Evolutionary conservation across 176 grass and related monocot species (phyloP).

Genomic region (Tillandsia fasciculata): DNA sequence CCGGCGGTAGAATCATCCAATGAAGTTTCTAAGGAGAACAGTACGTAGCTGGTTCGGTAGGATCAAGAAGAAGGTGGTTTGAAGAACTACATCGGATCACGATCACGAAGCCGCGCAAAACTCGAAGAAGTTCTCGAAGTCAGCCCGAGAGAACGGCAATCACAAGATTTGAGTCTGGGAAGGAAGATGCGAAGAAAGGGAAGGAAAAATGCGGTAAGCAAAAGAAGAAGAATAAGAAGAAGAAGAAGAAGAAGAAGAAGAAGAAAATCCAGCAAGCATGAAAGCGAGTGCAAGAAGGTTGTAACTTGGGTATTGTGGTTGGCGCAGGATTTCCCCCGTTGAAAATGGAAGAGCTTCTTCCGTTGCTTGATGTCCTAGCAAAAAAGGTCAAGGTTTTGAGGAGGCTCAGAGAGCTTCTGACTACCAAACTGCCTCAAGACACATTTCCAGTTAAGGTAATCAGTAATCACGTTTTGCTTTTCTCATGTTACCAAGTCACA

Average conservation of each 20-base stretch:
- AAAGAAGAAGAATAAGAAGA: conserved; percentile 39
- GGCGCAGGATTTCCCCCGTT: conserved; percentile 87
- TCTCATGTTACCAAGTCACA: neutral
- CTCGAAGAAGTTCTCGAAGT: no score
- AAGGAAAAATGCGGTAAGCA: conserved; percentile 63
- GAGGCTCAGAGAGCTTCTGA: conserved; percentile 91
- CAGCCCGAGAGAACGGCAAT: neutral
- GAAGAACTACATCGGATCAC: neutral
- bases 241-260: conserved; percentile 53
- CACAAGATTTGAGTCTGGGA: conserved; percentile 31
- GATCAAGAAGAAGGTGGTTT: no score
- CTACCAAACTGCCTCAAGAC: conserved; percentile 70
- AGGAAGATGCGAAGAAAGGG: conserved; percentile 39
- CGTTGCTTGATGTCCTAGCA: conserved; percentile 84
- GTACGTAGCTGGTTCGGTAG: no score
- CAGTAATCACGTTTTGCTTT: neutral
- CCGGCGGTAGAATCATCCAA: conserved; percentile 31
- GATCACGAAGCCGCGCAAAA: neutral
- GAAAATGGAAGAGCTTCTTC: conserved; percentile 89
- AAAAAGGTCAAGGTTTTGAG: conserved; percentile 93
- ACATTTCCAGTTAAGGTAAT: conserved; percentile 97
- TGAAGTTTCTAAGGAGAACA: no score
- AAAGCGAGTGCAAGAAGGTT: conserved; percentile 95
- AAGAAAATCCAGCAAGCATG: conserved; percentile 57
- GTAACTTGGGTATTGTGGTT: conserved; percentile 76